Evolutionary conservation across 768 basidiomycete species (phyloP).

Genomic region (Floccularia luteovirens): DNA sequence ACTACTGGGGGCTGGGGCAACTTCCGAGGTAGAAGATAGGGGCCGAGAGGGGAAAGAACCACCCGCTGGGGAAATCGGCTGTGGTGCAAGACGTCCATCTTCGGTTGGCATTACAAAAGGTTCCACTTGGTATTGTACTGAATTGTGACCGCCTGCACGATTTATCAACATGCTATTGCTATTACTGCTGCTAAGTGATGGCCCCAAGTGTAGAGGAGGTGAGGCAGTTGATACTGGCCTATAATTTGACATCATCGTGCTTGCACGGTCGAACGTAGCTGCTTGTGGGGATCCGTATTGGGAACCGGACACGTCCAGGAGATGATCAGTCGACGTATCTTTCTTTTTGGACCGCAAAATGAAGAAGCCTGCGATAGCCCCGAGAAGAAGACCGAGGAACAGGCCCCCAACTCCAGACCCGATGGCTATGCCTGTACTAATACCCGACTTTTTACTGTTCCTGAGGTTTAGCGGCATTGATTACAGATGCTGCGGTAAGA

Average conservation of each 20-base stretch:
- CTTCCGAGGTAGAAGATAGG: conserved; percentile 5
- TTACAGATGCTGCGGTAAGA: not conserved
- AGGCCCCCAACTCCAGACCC: conserved; percentile 33
- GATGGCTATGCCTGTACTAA: conserved; percentile 18
- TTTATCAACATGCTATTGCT: conserved; percentile 4
- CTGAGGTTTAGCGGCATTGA: too few species aligned
- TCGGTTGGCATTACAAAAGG: conserved; percentile 33
- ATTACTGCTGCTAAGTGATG: conserved; percentile 6
- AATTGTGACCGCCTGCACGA: conserved; percentile 7
- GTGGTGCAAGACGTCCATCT: conserved; percentile 14
- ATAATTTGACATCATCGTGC: too few species aligned
- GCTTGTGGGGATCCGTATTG: conserved; percentile 13
- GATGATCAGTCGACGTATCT: conserved; percentile 13
- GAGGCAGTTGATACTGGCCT: conserved; percentile 17
- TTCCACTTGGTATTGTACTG: conserved; percentile 30
- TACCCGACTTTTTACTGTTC: not conserved
- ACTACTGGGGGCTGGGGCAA: conserved; percentile 3
- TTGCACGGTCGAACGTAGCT: conserved; percentile 10
- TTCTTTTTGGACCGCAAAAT: conserved; percentile 21
- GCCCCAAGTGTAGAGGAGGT: too few species aligned
- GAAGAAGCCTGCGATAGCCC: conserved; percentile 20
- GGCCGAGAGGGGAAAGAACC: not conserved
- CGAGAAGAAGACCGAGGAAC: conserved; percentile 25
- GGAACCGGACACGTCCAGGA: conserved; percentile 18
- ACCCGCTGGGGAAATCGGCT: not conserved